Percentiles rank a stretch among this genome's conserved stretches.
Conservation (phyloP, 495 filamentous ascomycete species). For the Trichoderma asperelloides region DNA sequence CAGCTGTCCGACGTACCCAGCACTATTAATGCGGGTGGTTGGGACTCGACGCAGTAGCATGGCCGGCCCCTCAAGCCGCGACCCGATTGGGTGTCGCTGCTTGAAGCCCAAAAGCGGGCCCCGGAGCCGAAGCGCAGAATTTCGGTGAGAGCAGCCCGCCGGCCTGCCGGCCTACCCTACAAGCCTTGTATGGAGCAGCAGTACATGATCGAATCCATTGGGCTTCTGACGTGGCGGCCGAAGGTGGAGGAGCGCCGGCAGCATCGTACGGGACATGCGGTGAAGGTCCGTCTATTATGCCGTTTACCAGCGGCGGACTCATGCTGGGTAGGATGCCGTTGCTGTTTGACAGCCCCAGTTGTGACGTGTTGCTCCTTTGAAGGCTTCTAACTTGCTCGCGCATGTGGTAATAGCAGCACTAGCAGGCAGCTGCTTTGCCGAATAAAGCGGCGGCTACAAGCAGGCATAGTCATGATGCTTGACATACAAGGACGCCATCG, state of each 20-base stretch:
- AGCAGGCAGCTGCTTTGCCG: not conserved
- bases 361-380: not conserved
- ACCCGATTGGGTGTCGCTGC: not conserved
- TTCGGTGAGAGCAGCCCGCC: not conserved
- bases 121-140: not conserved
- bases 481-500: not conserved
- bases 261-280: constrained; percentile 3
- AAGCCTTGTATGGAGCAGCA: not conserved
- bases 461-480: not conserved
- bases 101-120: constrained; percentile 3
- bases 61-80: constrained; percentile 1
- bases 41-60: constrained; percentile 1
- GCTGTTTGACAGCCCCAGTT: not conserved
- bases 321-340: not conserved
- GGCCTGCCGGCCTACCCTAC: constrained; percentile 4
- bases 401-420: not conserved
- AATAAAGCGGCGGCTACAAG: not conserved
- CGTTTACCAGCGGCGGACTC: not conserved
- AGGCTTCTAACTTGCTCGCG: not conserved
- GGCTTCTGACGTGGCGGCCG: constrained; percentile 6
- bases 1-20: constrained; percentile 1
- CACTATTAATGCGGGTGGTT: not conserved
- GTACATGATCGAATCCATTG: not conserved
- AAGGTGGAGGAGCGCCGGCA: constrained; percentile 3
- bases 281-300: constrained; percentile 2